Percentiles rank a stretch among this genome's conserved stretches.
These are phyloP conservation scores for Starmerella scarabaei DNA, from an alignment of 805 yeast species.

Conservation along the genomic window DNA sequence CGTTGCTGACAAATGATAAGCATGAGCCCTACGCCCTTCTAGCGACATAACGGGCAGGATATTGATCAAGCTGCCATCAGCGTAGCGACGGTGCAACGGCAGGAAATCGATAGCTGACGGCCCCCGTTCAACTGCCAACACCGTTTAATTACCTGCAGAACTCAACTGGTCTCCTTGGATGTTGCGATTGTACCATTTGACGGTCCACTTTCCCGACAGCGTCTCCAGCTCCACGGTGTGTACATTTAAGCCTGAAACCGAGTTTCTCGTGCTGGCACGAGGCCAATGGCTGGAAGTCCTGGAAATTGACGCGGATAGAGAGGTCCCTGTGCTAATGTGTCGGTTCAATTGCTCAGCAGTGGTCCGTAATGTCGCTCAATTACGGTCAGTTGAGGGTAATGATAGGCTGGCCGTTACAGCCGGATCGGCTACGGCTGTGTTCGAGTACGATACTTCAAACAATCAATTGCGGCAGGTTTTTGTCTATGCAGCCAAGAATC, in stretches of 20 bases:
- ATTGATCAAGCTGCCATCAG: too few species aligned
- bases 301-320: slow-evolving; percentile 42
- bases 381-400: not conserved
- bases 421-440: not conserved
- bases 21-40: too few species aligned
- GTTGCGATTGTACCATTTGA: slow-evolving; percentile 29
- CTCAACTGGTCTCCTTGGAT: too few species aligned
- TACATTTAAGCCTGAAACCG: slow-evolving; percentile 39
- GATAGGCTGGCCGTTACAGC: not conserved
- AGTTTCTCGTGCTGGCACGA: slow-evolving; percentile 50
- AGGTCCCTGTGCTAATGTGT: slow-evolving; percentile 34
- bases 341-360: slow-evolving; percentile 44
- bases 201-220: slow-evolving; percentile 50
- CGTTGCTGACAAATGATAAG: too few species aligned
- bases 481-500: not conserved
- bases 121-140: too few species aligned
- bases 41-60: too few species aligned
- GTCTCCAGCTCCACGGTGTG: slow-evolving; percentile 51
- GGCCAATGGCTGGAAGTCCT: slow-evolving; percentile 43
- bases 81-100: too few species aligned
- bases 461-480: not conserved
- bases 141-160: too few species aligned
- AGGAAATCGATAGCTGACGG: too few species aligned
- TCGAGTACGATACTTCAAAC: not conserved
- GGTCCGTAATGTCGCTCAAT: slow-evolving; percentile 34